Evolutionary conservation across 257 asterid species (phyloP).

Genomic region (Salvia rosmarinus): DNA sequence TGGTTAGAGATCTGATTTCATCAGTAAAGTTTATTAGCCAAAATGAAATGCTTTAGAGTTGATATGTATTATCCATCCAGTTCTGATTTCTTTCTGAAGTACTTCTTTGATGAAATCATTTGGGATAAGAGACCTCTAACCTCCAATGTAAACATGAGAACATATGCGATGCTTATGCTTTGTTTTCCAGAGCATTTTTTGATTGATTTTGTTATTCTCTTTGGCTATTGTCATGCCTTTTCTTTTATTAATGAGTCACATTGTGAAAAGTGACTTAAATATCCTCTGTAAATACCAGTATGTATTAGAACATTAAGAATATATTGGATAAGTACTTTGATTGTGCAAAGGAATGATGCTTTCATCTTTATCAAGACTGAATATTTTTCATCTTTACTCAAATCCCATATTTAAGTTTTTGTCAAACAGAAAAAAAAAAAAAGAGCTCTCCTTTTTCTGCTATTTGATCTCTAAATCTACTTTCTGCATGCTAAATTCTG

Average conservation of each 20-base stretch:
- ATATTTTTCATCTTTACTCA: too few relatives aligned
- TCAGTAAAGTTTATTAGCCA: neutral
- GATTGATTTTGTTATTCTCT: neutral
- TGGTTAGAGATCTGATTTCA: neutral
- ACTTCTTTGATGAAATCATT: conserved; percentile 21
- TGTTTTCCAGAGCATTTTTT: neutral
- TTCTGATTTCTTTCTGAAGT: too few relatives aligned
- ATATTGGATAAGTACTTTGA: too few relatives aligned
- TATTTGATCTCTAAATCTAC: neutral
- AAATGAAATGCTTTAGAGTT: neutral
- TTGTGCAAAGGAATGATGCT: too few relatives aligned
- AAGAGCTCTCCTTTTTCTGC: neutral
- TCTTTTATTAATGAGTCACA: neutral
- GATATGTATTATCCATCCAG: neutral
- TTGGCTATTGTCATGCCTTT: neutral
- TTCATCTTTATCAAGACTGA: too few relatives aligned
- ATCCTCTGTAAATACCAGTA: neutral
- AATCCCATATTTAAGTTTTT: neutral
- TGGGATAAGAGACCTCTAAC: neutral
- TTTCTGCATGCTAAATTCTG: too few relatives aligned
- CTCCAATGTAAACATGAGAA: too few relatives aligned
- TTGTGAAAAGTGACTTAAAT: conserved; percentile 4
- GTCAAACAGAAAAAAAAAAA: neutral
- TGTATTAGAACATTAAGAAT: neutral
- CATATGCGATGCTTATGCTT: neutral